Conservation (phyloP, 139 green algal species). For the Picochlorum sp. region DNA sequence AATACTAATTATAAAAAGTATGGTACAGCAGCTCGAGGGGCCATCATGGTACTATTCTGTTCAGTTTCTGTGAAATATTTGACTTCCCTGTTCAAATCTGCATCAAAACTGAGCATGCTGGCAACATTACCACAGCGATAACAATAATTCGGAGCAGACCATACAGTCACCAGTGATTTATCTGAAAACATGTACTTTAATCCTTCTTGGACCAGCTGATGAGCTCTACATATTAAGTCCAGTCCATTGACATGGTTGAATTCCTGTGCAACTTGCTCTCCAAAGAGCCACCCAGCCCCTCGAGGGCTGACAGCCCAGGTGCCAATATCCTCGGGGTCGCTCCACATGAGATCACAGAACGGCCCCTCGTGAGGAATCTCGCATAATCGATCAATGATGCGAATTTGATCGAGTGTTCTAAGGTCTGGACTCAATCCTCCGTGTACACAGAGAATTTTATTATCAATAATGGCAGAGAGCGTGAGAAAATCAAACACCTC, state of each 20-base stretch:
- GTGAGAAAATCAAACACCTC: conserved; percentile 99
- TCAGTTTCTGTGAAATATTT: conserved; percentile 92
- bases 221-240: conserved; percentile 92
- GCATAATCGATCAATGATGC: conserved; percentile 92
- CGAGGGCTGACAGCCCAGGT: conserved; percentile 88
- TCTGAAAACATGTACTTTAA: conserved; percentile 98
- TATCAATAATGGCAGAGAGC: conserved; percentile 88
- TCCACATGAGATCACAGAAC: conserved; percentile 99
- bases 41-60: conserved; percentile 92
- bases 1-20: conserved; percentile 70
- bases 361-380: conserved; percentile 97
- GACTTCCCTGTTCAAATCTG: conserved; percentile 70
- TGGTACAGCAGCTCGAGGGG: conserved; percentile 58
- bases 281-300: conserved; percentile 97
- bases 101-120: conserved; percentile 91
- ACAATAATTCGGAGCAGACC: conserved; percentile 98
- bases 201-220: conserved; percentile 97
- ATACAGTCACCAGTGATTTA: conserved; percentile 87
- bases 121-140: conserved; percentile 98
- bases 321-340: conserved; percentile 97
- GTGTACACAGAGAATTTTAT: conserved; percentile 92
- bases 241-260: conserved; percentile 95
- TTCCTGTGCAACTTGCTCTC: conserved; percentile 78
- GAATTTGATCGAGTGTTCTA: conserved; percentile 92
- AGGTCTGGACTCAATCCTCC: conserved; percentile 94